These are phyloP conservation scores for Cairneyella variabilis DNA, from an alignment of 495 filamentous ascomycete genomes.

Conservation along the genomic window DNA sequence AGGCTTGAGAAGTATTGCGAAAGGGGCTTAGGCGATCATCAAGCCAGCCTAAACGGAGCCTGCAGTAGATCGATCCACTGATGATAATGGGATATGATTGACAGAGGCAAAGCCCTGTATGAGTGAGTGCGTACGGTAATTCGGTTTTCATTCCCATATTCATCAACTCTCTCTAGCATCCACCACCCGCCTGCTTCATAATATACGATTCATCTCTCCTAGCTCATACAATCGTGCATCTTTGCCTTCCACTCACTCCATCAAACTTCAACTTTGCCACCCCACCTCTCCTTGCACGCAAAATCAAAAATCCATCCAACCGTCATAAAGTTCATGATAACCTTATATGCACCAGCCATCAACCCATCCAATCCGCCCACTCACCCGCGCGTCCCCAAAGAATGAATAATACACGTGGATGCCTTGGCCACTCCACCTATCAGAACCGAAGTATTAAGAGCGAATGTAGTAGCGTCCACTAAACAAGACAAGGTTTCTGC, in stretches of 20 bases:
- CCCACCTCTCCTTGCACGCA: not conserved
- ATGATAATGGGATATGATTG: too few relatives aligned
- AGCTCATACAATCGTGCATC: not conserved
- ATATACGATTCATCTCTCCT: not conserved
- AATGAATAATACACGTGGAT: slow-evolving; percentile 13
- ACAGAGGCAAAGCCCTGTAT: too few relatives aligned
- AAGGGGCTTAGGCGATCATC: too few relatives aligned
- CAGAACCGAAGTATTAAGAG: slow-evolving; percentile 3
- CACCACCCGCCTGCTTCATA: not conserved
- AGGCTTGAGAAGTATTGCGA: too few relatives aligned
- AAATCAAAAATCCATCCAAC: not conserved
- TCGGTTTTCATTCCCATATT: slow-evolving; percentile 4
- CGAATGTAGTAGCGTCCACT: slow-evolving; percentile 1
- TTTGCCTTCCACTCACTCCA: not conserved
- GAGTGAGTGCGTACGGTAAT: too few relatives aligned
- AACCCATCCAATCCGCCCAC: not conserved
- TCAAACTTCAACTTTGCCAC: not conserved
- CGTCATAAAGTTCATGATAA: slow-evolving; percentile 18
- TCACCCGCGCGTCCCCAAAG: slow-evolving; percentile 1
- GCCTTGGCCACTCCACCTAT: too few relatives aligned
- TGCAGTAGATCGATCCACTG: too few relatives aligned
- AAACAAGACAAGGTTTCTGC: not conserved
- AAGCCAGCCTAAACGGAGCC: too few relatives aligned
- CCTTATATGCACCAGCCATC: slow-evolving; percentile 15
- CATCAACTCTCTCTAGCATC: not conserved